Percentiles rank a stretch among this genome's conserved stretches.
phyloP scores from a whole-genome alignment of 768 basidiomycete species.

The Pleurotus sapidus region DNA sequence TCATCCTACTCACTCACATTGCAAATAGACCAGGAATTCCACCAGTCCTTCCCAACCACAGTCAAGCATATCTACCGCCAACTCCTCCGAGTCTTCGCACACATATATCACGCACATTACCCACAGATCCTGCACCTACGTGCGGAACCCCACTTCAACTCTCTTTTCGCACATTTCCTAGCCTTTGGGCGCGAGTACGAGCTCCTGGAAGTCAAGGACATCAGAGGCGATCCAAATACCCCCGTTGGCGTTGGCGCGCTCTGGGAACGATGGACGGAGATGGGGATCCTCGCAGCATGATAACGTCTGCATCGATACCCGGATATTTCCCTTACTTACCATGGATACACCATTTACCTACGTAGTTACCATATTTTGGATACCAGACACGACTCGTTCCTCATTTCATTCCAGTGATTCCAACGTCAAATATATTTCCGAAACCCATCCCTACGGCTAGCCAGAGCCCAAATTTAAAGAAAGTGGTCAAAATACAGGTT shows the following conservation, averaged over 20 bases:
- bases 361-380: neutral
- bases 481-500: neutral
- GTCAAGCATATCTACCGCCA: slow-evolving; percentile 95
- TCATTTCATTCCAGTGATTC: too few relatives aligned
- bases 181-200: slow-evolving; percentile 96
- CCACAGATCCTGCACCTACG: slow-evolving; percentile 88
- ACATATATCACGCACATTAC: slow-evolving; percentile 96
- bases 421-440: neutral
- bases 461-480: neutral
- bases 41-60: slow-evolving; percentile 84
- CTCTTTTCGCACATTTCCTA: slow-evolving; percentile 95
- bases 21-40: slow-evolving; percentile 80
- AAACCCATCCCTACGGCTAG: neutral
- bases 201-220: slow-evolving; percentile 83
- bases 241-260: slow-evolving; percentile 73
- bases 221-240: slow-evolving; percentile 63
- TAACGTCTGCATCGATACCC: neutral
- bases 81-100: slow-evolving; percentile 94
- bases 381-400: neutral
- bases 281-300: slow-evolving; percentile 62
- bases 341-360: neutral
- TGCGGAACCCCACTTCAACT: slow-evolving; percentile 94
- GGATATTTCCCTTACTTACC: neutral
- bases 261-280: slow-evolving; percentile 89
- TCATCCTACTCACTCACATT: neutral